Evolutionary conservation across 108 stramenopile genomes (phyloP).

Genomic region (Cyclotella cryptica): DNA sequence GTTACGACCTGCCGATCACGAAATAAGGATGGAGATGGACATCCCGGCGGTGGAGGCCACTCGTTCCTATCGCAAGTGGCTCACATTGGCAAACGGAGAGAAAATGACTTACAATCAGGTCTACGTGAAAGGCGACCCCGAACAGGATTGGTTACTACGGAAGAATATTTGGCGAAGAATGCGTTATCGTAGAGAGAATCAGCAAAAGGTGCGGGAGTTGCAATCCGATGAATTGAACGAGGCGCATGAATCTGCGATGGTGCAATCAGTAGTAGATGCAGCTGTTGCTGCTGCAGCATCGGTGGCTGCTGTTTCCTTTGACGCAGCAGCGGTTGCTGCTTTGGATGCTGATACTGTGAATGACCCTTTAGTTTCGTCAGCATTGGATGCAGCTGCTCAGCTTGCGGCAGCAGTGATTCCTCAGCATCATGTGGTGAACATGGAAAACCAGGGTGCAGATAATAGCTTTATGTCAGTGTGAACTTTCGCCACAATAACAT

Average conservation of each 20-base stretch:
- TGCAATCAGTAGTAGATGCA: conserved; percentile 21
- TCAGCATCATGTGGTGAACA: not conserved
- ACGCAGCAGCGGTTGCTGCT: conserved; percentile 35
- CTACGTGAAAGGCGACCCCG: conserved; percentile 80
- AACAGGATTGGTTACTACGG: conserved; percentile 85
- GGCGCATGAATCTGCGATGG: not conserved
- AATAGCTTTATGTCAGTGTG: not conserved
- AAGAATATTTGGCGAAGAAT: conserved; percentile 94
- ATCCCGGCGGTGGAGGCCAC: conserved; percentile 82
- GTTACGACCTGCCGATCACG: conserved; percentile 51
- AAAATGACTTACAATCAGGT: conserved; percentile 86
- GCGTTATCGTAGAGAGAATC: conserved; percentile 89
- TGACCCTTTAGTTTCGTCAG: conserved; percentile 21
- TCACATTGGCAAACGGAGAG: conserved; percentile 60
- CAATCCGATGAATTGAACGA: conserved; percentile 11
- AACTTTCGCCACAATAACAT: no score
- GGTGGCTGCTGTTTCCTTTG: conserved; percentile 34
- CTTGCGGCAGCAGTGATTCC: conserved; percentile 56
- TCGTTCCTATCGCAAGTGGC: conserved; percentile 80
- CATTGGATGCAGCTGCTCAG: conserved; percentile 68
- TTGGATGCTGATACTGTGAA: conserved; percentile 20
- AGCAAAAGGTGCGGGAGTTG: conserved; percentile 63
- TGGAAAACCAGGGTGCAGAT: not conserved
- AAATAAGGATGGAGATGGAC: conserved; percentile 75
- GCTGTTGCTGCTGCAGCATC: conserved; percentile 28